Base-by-base conservation (phyloP, 2,329 filamentous ascomycete species). In the Microsporum canis region DNA sequence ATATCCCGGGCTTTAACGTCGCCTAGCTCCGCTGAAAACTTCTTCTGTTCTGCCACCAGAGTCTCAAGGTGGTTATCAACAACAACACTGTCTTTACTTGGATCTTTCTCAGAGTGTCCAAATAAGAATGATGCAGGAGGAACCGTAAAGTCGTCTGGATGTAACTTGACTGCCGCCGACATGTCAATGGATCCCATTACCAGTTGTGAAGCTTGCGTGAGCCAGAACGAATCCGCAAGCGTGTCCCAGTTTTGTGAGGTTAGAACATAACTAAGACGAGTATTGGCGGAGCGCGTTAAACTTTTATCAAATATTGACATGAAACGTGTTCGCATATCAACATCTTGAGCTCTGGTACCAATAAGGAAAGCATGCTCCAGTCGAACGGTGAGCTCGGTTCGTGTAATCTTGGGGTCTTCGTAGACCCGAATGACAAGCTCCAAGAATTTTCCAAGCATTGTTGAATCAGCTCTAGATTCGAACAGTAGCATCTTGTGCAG, bases 401-500 rank as follows among this genome's bases (percentile, higher is more conserved):
- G 84, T 0, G 91, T 91, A 64, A 99, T 94, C 75, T 95, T 96
- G 0, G 91, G 89, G 69, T 99, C 94, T 70, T 99, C 95, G 71
- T 99, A 99, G 63, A 99, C 96, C 57, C 91, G 86, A 67, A 99
- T 95, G 31, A 99, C 94, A 31, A 99, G 84, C 66, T 97, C 89
- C 62, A 99, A 80, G 77, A 97, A 99, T 71, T 92, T 92, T 66
- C 87, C 91, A 61, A 99, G 80, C 77, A 99, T 86, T 0, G 87
- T 90, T 36, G 86, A 84, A 70, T 97, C 92, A 33, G 82, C 77
- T 43, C 94, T 84, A 61, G 89, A 85, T 74, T 99, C 94, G 67
- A 99, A 99, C 0, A 91, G 86, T 14, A 97, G 78, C 94, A 99
- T 99, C 77, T 99, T 99, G 69, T 95, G 91, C n/a, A 99, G 78